Conservation (phyloP, 495 filamentous ascomycete genomes). For the Aspergillus steynii region DNA sequence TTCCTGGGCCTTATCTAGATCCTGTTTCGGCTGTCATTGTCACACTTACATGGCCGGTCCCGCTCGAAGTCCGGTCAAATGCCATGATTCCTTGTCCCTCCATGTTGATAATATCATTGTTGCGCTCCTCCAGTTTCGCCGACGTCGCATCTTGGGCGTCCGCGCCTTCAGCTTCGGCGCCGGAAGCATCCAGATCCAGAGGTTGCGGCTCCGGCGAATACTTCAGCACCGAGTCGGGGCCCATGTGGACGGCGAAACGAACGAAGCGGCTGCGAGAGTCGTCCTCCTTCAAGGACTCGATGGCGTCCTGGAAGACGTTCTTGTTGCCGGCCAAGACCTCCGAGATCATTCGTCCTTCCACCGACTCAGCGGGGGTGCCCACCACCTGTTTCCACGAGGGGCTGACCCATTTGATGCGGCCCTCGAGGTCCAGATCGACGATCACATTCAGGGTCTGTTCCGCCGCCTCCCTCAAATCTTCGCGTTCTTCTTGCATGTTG, state of each 20-base stretch:
- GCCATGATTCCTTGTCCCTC: constrained; percentile 98
- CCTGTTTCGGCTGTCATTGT: background rate
- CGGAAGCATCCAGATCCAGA: constrained; percentile 12
- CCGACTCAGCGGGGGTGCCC: constrained; percentile 70
- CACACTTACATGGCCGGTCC: constrained; percentile 74
- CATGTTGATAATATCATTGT: constrained; percentile 65
- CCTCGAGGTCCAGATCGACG: constrained; percentile 85
- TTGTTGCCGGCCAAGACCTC: constrained; percentile 79
- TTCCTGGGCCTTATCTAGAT: constrained; percentile 1
- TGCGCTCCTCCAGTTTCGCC: constrained; percentile 43
- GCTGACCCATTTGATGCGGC: constrained; percentile 90
- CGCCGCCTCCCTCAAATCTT: constrained; percentile 91
- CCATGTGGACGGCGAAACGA: constrained; percentile 77
- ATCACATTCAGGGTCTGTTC: constrained; percentile 97
- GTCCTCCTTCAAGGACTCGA: constrained; percentile 87
- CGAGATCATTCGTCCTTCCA: constrained; percentile 75
- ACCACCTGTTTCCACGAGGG: constrained; percentile 96
- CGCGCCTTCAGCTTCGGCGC: constrained; percentile 20
- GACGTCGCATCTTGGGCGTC: constrained; percentile 36
- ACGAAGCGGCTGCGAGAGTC: constrained; percentile 91
- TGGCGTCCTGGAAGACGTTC: constrained; percentile 73
- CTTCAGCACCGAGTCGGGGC: constrained; percentile 65
- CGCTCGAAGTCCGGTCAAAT: constrained; percentile 81
- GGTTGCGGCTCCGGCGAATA: constrained; percentile 51
- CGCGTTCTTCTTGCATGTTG: constrained; percentile 74